These are phyloP conservation scores for Aspergillus brunneoviolaceus DNA, from an alignment of 2,329 filamentous ascomycete species.

Conservation along the genomic window DNA sequence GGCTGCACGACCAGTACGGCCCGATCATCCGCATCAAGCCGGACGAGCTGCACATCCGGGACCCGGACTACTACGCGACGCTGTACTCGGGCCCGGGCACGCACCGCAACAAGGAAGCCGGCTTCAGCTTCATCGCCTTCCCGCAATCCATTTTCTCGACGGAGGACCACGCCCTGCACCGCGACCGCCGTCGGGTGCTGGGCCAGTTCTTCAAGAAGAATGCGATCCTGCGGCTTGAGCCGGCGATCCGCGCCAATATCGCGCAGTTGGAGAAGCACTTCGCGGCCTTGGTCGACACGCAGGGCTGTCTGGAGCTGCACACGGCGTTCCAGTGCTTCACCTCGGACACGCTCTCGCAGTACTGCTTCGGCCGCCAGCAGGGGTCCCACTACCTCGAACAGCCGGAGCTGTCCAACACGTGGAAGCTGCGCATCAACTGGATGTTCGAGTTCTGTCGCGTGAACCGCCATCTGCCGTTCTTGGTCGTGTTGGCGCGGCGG, in stretches of 20 bases:
- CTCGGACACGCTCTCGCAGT: not conserved
- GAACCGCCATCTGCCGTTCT: not conserved
- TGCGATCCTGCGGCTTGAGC: not conserved
- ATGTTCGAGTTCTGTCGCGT: not conserved
- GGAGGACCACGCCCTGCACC: constrained; percentile 2
- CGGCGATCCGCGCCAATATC: not conserved
- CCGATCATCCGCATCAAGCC: constrained; percentile 4
- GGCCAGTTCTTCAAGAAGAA: constrained; percentile 6
- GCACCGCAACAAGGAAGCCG: not conserved
- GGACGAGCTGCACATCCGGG: constrained; percentile 4
- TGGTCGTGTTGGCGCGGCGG: not conserved
- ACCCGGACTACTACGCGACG: constrained; percentile 3
- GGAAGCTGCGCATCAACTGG: not conserved
- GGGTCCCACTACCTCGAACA: not conserved
- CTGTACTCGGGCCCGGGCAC: not conserved
- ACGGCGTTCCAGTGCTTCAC: constrained; percentile 8
- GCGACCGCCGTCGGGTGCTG: not conserved
- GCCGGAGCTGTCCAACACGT: not conserved
- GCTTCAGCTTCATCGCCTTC: not conserved
- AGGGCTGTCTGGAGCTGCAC: not conserved
- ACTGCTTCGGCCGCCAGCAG: not conserved
- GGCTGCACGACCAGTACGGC: constrained; percentile 1
- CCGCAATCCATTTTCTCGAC: not conserved
- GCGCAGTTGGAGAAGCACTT: not conserved
- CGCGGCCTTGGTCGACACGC: not conserved